phyloP scores from a whole-genome alignment of 192 early-diverging fungal genomes.

The Endogone sp. region DNA sequence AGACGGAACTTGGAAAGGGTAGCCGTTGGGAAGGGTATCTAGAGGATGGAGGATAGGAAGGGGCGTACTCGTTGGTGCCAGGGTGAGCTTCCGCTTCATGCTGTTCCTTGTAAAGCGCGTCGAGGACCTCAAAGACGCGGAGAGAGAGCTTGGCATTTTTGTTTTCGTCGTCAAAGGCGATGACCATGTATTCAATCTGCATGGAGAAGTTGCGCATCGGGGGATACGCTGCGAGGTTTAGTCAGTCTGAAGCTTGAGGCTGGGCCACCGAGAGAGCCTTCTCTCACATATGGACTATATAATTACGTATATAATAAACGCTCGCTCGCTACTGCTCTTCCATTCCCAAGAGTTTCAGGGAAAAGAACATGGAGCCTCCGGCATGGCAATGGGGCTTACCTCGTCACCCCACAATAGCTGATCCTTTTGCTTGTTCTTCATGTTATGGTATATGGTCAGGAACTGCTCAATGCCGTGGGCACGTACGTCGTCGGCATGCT shows the following conservation, averaged over 20 bases:
- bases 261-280: not conserved
- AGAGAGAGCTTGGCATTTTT: conserved; percentile 70
- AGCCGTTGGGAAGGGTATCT: conserved; percentile 6
- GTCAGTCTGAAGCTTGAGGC: no score
- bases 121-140: conserved; percentile 78
- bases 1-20: no score
- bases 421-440: conserved; percentile 80
- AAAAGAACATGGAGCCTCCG: not conserved
- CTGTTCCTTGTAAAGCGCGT: conserved; percentile 69
- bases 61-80: conserved; percentile 19
- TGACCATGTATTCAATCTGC: conserved; percentile 92
- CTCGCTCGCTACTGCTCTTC: not conserved
- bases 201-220: not conserved
- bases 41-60: conserved; percentile 7
- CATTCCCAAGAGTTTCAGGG: not conserved
- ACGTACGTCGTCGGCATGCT: conserved; percentile 83
- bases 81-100: conserved; percentile 41
- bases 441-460: conserved; percentile 75
- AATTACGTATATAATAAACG: no score
- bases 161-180: conserved; percentile 70
- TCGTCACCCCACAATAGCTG: conserved; percentile 95
- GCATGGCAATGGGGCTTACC: conserved; percentile 42
- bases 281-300: no score
- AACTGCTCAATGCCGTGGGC: conserved; percentile 93
- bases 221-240: no score